Evolutionary conservation across 2,329 filamentous ascomycete species (phyloP), one percentile per base, ranked within the genome.

Genomic region (Keithomyces neogunnii): DNA sequence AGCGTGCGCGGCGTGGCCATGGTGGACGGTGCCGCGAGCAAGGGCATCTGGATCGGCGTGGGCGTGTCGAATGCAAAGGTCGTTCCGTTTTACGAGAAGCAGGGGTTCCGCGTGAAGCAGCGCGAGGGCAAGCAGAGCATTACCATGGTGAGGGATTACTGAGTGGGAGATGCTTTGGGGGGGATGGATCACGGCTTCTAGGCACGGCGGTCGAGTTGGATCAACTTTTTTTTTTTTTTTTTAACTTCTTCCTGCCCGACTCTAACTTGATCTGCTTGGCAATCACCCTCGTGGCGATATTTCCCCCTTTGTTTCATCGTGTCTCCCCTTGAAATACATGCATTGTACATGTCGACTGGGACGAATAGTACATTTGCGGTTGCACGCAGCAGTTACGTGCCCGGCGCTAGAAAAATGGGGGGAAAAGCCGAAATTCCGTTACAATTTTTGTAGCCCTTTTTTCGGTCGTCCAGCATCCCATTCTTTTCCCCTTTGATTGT

Each of bases 61-160:
- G 66, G 67, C 10, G 67, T 61, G 30, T 74, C 76, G 60, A 77
- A 77, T 57, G 63, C 55, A 5, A 70, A 71, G 63, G 75, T 77
- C 11, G 69, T 78, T 43, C 57, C 60, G 44, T 77, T 77, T 56
- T 77, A 77, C 56, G 69, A 76, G 60, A 69, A 61, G 61, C 56
- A 72, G 53, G 75, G 73, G 36, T 77, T 77, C 53, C 62, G 63
- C 51, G 59, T 73, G 7, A 60, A 66, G 54, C 61, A 64, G 4
- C 65, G 66, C 2, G 68, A 64, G 3, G 63, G 66, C 46, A 62
- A 65, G 63, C 43, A 68, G 64, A 64, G 64, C 43, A 66, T 69
- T 38, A 68, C 62, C 64, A 74, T 75, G 72, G 68, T 72, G 51
- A 66, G 60, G 57, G 70, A 73, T 50, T 51, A 51, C 47, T 57